Evolutionary conservation across 192 early-diverging fungal species (phyloP).

Genomic region (Gryganskiella cystojenkinii): DNA sequence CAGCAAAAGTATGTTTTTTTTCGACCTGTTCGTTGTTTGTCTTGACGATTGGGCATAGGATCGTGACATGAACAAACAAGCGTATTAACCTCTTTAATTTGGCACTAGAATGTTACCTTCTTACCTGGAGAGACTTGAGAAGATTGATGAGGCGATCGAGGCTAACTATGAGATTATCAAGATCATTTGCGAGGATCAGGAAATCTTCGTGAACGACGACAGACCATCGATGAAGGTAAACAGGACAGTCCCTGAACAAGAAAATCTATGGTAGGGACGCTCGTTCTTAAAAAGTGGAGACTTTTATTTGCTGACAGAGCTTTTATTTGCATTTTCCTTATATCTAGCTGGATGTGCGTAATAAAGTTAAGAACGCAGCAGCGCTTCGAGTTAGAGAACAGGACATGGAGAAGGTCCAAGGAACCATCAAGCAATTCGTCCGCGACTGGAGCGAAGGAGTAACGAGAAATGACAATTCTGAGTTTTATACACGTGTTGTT

Average conservation of each 20-base stretch:
- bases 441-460: conserved; percentile 93
- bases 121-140: conserved; percentile 71
- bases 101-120: conserved; percentile 56
- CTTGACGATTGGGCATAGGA: too few relatives aligned
- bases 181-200: conserved; percentile 58
- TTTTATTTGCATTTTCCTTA: neutral
- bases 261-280: too few relatives aligned
- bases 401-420: conserved; percentile 91
- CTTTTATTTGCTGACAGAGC: neutral
- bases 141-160: conserved; percentile 67
- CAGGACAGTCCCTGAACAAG: too few relatives aligned
- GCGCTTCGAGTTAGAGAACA: conserved; percentile 58
- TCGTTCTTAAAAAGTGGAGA: too few relatives aligned
- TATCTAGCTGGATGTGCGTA: conserved; percentile 27
- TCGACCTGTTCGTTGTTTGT: too few relatives aligned
- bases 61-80: too few relatives aligned
- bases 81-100: neutral
- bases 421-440: conserved; percentile 93
- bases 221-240: conserved; percentile 29
- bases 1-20: conserved; percentile 63
- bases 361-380: conserved; percentile 27
- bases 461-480: conserved; percentile 3
- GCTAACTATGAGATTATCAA: conserved; percentile 68
- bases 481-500: too few relatives aligned
- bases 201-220: conserved; percentile 58